Evolutionary conservation across 1,139 yeast species (phyloP), one percentile per base, ranked within the genome.

Genomic region (Suhomyces atakaporum): DNA sequence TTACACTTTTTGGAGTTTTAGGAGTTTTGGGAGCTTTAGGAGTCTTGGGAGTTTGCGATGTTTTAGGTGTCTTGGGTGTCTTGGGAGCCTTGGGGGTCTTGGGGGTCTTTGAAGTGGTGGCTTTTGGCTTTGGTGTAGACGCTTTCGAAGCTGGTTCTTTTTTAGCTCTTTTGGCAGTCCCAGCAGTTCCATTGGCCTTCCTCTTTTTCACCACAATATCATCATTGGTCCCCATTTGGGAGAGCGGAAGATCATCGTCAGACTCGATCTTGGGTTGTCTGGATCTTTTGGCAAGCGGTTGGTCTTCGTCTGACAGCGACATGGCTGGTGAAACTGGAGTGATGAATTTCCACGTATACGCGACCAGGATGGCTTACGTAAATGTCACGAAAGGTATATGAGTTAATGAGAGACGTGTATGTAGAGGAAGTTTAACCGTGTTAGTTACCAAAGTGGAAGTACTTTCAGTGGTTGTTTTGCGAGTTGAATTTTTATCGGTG

Each of bases 181-280:
- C 29, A n/a, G 35, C 18, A 16, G 29, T 29, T 3, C 38, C 41
- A 13, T 38, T 31, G 20, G 22, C 10, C 18, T 24, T 38, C 21
- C 36, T 29, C 30, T 36, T 34, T n/a, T 31, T 25, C 16, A 36
- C 28, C 16, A 29, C 42, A 10, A 33, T 29, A 15, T 38, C 42
- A 15, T 39, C 38, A 2, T 21, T 26, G 11, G 19, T 11, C 31
- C 11, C 4, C 31, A 40, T 35, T 16, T 29, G 24, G 12, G 49
- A 31, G 15, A 45, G 35, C 4, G 49, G 49, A 20, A 42, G 29
- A 9, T 45, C 49, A 18, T 43, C 46, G 20, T 42, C 43, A 9
- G 35, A 32, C 13, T 36, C 45, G 20, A 19, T 16, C 29, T 22
- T 26, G 24, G 16, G 18, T 9, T 22, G 38, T 14, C 27, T 30